These are phyloP conservation scores for Paecilomyces variotii DNA, from an alignment of 2,329 filamentous ascomycete species.

Conservation along the genomic window DNA sequence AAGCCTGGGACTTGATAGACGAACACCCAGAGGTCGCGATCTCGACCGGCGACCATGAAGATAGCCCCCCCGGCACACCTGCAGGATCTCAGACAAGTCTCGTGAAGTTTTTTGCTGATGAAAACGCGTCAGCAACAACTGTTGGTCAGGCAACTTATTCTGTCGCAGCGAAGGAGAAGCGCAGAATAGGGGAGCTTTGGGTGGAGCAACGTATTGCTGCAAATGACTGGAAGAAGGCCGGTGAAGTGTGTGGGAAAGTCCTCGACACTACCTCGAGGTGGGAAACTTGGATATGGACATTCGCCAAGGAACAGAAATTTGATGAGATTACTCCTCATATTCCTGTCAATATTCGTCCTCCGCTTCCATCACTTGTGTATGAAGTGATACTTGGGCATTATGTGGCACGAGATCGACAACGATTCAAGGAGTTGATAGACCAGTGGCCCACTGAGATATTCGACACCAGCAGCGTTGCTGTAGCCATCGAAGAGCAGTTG, in stretches of 20 bases:
- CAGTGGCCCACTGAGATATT: constrained; percentile 80
- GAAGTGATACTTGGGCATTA: constrained; percentile 87
- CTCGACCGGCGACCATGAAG: constrained; percentile 28
- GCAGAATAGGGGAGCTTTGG: constrained; percentile 87
- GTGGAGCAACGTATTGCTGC: constrained; percentile 72
- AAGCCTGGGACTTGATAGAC: constrained; percentile 83
- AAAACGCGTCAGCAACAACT: constrained; percentile 55
- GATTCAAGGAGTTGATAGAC: constrained; percentile 71
- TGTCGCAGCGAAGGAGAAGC: constrained; percentile 75
- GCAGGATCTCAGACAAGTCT: constrained; percentile 37
- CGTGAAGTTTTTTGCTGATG: constrained; percentile 66
- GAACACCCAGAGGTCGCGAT: constrained; percentile 68
- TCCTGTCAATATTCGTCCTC: constrained; percentile 69
- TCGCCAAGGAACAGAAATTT: constrained; percentile 76
- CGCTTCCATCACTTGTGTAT: constrained; percentile 73
- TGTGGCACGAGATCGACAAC: constrained; percentile 65
- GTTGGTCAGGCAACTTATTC: constrained; percentile 53
- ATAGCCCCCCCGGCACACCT: constrained; percentile 23
- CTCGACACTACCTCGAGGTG: constrained; percentile 71
- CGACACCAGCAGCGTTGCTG: constrained; percentile 66
- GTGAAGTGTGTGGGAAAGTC: constrained; percentile 73
- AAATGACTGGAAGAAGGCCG: constrained; percentile 69
- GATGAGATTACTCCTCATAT: constrained; percentile 85
- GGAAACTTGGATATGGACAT: constrained; percentile 94
- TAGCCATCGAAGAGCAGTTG: constrained; percentile 73